Evolutionary conservation across 2,329 filamentous ascomycete species (phyloP).

Genomic region (Lojkania enalia): DNA sequence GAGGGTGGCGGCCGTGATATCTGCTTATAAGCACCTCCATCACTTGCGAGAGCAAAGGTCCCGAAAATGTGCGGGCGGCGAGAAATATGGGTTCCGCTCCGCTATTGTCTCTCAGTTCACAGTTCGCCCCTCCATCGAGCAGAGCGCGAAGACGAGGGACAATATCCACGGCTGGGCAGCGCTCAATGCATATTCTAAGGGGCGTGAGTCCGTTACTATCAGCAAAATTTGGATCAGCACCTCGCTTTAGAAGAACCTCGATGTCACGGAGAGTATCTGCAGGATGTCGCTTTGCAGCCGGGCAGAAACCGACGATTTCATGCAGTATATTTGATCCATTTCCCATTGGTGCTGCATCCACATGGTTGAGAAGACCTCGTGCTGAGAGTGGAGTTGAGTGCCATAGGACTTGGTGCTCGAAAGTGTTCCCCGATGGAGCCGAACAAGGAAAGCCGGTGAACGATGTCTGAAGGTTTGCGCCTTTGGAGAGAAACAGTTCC

Average conservation of each 20-base stretch:
- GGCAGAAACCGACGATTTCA: conserved; percentile 35
- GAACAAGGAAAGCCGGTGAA: conserved; percentile 32
- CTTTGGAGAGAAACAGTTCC: conserved; percentile 29
- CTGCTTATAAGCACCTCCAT: conserved; percentile 31
- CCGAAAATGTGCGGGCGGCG: conserved; percentile 32
- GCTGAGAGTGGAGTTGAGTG: conserved; percentile 33
- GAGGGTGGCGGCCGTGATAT: conserved; percentile 22
- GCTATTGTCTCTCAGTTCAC: conserved; percentile 26
- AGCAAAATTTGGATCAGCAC: conserved; percentile 30
- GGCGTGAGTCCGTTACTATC: conserved; percentile 24
- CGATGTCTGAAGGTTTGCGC: conserved; percentile 22
- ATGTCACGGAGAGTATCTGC: conserved; percentile 36
- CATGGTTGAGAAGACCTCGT: conserved; percentile 28
- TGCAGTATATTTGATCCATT: conserved; percentile 30
- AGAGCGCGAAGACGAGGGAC: conserved; percentile 27
- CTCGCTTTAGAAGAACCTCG: conserved; percentile 29
- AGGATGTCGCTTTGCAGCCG: conserved; percentile 35
- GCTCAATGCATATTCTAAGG: conserved; percentile 31
- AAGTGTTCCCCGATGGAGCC: conserved; percentile 21
- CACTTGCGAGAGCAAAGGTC: conserved; percentile 28
- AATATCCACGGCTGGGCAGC: conserved; percentile 33
- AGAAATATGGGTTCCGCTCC: conserved; percentile 27
- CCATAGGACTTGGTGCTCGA: conserved; percentile 39
- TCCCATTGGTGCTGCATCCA: conserved; percentile 7
- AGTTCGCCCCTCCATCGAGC: conserved; percentile 36